Conservation (phyloP, 768 basidiomycete genomes). For the Rhodotorula sphaerocarpa region DNA sequence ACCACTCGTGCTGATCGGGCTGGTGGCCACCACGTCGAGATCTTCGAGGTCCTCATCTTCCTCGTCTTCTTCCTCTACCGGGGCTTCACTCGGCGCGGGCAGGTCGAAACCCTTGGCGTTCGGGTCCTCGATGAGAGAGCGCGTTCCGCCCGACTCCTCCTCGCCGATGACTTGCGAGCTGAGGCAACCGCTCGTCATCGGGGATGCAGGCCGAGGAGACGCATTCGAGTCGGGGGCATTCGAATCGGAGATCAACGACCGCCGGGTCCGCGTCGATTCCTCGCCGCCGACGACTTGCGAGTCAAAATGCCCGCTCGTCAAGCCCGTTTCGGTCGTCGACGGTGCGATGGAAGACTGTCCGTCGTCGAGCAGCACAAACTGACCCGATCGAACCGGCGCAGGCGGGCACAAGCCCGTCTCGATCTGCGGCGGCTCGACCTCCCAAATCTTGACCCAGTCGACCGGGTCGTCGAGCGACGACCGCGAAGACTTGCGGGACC, state of each 20-base stretch:
- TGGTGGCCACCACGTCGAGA: constrained; percentile 7
- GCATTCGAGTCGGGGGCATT: background rate
- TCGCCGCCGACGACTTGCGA: background rate
- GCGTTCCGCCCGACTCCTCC: too few relatives aligned
- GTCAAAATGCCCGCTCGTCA: background rate
- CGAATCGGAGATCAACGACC: too few relatives aligned
- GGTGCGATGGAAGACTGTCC: background rate
- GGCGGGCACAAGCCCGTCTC: constrained; percentile 35
- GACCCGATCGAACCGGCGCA: constrained; percentile 6
- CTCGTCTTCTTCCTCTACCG: constrained; percentile 2
- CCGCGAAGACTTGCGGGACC: too few relatives aligned
- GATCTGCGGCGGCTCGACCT: constrained; percentile 27
- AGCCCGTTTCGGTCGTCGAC: background rate
- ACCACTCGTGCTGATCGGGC: constrained; percentile 10
- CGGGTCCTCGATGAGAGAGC: too few relatives aligned
- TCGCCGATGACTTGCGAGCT: too few relatives aligned
- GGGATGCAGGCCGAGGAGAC: background rate
- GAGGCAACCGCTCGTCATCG: too few relatives aligned
- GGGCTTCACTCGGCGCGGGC: too few relatives aligned
- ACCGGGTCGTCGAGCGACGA: constrained; percentile 16
- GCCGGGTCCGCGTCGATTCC: too few relatives aligned
- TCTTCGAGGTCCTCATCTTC: constrained; percentile 1
- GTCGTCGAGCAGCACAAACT: constrained; percentile 24
- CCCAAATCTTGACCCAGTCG: constrained; percentile 39
- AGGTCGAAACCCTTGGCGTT: too few relatives aligned